These are phyloP conservation scores for Serendipita sp. DNA, from an alignment of 768 basidiomycete species.

Conservation along the genomic window DNA sequence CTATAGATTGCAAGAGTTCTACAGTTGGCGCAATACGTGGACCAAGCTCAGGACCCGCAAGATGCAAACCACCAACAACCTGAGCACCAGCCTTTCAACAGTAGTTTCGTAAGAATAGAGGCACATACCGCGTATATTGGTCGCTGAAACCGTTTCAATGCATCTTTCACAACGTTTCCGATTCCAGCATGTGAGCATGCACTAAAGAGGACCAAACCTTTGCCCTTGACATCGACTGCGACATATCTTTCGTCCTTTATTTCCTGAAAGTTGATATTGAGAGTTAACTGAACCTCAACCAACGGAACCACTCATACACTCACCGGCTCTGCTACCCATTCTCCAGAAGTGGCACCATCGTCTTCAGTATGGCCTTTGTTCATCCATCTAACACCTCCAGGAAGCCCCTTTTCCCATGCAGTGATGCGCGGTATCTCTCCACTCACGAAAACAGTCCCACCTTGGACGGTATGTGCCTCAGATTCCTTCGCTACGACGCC, in stretches of 20 bases:
- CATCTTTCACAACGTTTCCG: constrained; percentile 65
- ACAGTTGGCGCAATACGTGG: constrained; percentile 53
- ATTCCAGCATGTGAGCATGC: constrained; percentile 78
- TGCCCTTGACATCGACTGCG: constrained; percentile 59
- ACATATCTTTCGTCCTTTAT: constrained; percentile 76
- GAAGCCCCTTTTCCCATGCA: constrained; percentile 47
- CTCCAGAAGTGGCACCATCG: constrained; percentile 8
- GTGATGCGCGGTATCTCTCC: constrained; percentile 64
- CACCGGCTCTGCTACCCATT: constrained; percentile 43
- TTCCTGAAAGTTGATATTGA: constrained; percentile 25
- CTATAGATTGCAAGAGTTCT: constrained; percentile 42
- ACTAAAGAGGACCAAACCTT: constrained; percentile 70
- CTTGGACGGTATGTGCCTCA: constrained; percentile 50
- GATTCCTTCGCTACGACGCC: constrained; percentile 38
- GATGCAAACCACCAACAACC: constrained; percentile 70
- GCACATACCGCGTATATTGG: constrained; percentile 56
- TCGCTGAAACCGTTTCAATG: constrained; percentile 38
- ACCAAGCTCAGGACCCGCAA: constrained; percentile 51
- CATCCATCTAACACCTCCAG: constrained; percentile 49
- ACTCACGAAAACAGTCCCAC: constrained; percentile 53
- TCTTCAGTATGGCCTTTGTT: constrained; percentile 13
- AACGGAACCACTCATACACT: constrained; percentile 3
- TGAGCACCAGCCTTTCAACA: constrained; percentile 14
- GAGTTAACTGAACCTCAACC: not conserved
- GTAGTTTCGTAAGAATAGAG: not conserved